These are phyloP conservation scores for Solanum sitiens DNA, from an alignment of 257 asterid species.

Conservation along the genomic window DNA sequence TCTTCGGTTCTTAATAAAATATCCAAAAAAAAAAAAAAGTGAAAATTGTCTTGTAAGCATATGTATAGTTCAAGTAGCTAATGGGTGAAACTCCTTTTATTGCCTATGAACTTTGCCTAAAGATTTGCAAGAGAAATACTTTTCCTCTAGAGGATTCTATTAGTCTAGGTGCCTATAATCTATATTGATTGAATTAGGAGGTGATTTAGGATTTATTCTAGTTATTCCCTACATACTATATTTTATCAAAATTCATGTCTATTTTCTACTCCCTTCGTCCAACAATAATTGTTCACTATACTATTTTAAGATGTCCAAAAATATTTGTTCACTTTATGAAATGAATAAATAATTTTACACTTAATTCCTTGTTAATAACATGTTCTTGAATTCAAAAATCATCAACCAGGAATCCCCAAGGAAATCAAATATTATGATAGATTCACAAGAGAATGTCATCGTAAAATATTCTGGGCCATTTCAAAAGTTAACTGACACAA, in stretches of 20 bases:
- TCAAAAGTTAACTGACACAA: background rate
- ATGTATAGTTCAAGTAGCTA: background rate
- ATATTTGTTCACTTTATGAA: no score
- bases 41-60: background rate
- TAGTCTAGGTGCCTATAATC: background rate
- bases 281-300: no score
- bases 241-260: background rate
- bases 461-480: background rate
- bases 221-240: background rate
- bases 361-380: background rate
- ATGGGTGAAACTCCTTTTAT: background rate
- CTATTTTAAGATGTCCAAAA: fast-evolving
- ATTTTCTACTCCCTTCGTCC: background rate
- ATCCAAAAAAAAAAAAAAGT: background rate
- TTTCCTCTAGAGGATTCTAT: background rate
- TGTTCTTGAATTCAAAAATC: background rate
- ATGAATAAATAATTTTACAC: no score
- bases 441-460: background rate
- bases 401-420: background rate
- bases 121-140: background rate
- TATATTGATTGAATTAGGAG: background rate
- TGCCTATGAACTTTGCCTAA: background rate
- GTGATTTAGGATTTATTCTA: background rate
- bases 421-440: background rate
- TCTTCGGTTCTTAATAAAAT: background rate